Evolutionary conservation across 768 basidiomycete genomes (phyloP).

Genomic region (Agrocybe pediades): DNA sequence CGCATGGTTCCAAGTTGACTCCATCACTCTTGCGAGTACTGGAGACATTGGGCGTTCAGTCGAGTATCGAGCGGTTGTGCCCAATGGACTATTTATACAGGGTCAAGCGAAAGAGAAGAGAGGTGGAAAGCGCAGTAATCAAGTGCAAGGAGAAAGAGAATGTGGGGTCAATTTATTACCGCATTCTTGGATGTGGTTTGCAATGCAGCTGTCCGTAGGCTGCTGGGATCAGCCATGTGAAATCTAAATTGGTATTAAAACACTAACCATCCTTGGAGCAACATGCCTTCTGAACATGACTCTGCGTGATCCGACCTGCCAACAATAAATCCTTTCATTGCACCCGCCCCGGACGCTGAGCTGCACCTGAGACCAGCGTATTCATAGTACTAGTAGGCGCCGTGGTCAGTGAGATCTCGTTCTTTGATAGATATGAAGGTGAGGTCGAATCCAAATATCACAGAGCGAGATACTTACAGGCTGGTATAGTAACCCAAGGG

Average conservation of each 20-base stretch:
- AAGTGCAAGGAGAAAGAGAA: background rate
- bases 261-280: background rate
- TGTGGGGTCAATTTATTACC: background rate
- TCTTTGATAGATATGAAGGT: too few species aligned
- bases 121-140: background rate
- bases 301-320: too few species aligned
- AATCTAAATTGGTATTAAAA: background rate
- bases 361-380: too few species aligned
- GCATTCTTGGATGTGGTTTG: background rate
- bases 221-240: slow-evolving; percentile 9
- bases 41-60: slow-evolving; percentile 8
- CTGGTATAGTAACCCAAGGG: too few species aligned
- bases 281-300: too few species aligned
- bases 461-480: too few species aligned
- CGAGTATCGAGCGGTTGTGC: background rate
- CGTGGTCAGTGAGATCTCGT: too few species aligned
- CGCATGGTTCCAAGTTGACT: slow-evolving; percentile 4
- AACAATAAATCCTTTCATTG: too few species aligned
- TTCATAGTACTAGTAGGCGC: too few species aligned
- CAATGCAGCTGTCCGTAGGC: background rate
- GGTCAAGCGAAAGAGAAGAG: background rate
- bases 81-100: background rate
- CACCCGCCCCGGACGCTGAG: too few species aligned
- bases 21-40: background rate
- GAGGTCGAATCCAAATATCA: too few species aligned